A percentile compares a stretch with the other conserved stretches of the same genome.
These are phyloP conservation scores for Metschnikowia peoriensis DNA, from an alignment of 805 yeast genomes.

Conservation along the genomic window DNA sequence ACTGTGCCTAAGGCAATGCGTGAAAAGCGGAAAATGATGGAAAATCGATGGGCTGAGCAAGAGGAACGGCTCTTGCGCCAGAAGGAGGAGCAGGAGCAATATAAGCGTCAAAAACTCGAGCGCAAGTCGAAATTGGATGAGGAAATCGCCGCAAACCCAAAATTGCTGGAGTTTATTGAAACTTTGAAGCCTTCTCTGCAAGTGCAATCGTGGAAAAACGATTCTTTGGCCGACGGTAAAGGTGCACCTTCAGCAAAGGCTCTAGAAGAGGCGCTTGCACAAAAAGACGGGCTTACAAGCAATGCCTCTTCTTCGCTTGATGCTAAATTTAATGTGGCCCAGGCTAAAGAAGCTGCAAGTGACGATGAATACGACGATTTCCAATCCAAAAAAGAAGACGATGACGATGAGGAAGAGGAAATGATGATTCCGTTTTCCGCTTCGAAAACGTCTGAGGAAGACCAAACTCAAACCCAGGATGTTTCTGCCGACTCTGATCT, in stretches of 20 bases:
- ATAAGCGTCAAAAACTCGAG: conserved; percentile 37
- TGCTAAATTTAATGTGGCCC: conserved; percentile 31
- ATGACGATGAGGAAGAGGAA: conserved; percentile 52
- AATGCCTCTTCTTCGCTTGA: background rate
- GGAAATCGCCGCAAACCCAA: conserved; percentile 62
- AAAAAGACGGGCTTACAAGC: conserved; percentile 17
- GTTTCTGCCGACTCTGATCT: conserved; percentile 11
- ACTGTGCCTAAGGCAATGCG: conserved; percentile 62
- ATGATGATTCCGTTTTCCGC: conserved; percentile 45
- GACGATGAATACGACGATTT: conserved; percentile 56
- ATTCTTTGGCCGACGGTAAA: conserved; percentile 45
- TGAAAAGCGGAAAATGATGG: conserved; percentile 39
- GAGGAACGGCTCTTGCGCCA: conserved; percentile 44
- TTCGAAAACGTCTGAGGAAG: background rate
- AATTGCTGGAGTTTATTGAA: conserved; percentile 76
- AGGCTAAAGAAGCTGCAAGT: conserved; percentile 43
- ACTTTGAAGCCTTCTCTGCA: conserved; percentile 76
- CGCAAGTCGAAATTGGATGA: conserved; percentile 47
- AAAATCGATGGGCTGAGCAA: conserved; percentile 38
- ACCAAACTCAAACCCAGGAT: conserved; percentile 14
- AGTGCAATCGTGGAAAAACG: conserved; percentile 74
- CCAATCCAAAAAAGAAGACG: conserved; percentile 33
- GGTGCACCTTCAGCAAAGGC: conserved; percentile 47
- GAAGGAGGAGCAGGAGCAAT: conserved; percentile 37
- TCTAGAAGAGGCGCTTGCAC: conserved; percentile 42